Percentiles rank a stretch among this genome's conserved stretches.
These are phyloP conservation scores for Arabis hirsuta DNA, from an alignment of 345 rosid species.

Conservation along the genomic window DNA sequence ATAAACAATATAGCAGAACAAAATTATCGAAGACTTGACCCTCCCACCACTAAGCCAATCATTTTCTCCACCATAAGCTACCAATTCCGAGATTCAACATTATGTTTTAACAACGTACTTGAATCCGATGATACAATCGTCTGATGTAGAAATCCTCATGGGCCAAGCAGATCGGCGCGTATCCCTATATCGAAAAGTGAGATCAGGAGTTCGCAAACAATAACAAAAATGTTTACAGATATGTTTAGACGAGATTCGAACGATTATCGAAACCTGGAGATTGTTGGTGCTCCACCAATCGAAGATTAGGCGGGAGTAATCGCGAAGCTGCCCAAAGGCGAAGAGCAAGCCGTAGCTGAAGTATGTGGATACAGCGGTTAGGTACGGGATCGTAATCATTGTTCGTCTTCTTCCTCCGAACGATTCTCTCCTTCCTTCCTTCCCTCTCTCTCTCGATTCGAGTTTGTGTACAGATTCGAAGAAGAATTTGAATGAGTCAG, in stretches of 20 bases:
- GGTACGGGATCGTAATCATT: slow-evolving; percentile 77
- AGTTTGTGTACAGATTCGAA: slow-evolving; percentile 8
- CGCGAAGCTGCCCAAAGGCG: slow-evolving; percentile 79
- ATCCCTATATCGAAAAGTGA: slow-evolving; percentile 52
- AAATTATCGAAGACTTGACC: no score
- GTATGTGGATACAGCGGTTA: slow-evolving; percentile 74
- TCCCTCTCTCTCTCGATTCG: slow-evolving; percentile 9
- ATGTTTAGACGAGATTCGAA: no score
- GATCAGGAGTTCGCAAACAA: no score
- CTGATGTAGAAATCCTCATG: slow-evolving; percentile 91
- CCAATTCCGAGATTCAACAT: slow-evolving; percentile 20
- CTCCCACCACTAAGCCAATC: not conserved
- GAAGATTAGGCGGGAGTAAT: slow-evolving; percentile 66
- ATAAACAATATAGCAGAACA: no score
- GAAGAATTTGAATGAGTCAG: not conserved
- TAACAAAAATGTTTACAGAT: not conserved
- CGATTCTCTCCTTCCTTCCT: not conserved
- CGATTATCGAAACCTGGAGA: slow-evolving; percentile 55
- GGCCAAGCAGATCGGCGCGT: slow-evolving; percentile 91
- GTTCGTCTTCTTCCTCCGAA: not conserved
- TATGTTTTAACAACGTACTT: no score
- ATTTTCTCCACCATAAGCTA: not conserved
- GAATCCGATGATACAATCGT: slow-evolving; percentile 84
- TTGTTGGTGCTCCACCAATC: slow-evolving; percentile 62
- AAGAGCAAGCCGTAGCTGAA: slow-evolving; percentile 83